phyloP scores from a whole-genome alignment of 306 rosid species.

The Glycyrrhiza uralensis region DNA sequence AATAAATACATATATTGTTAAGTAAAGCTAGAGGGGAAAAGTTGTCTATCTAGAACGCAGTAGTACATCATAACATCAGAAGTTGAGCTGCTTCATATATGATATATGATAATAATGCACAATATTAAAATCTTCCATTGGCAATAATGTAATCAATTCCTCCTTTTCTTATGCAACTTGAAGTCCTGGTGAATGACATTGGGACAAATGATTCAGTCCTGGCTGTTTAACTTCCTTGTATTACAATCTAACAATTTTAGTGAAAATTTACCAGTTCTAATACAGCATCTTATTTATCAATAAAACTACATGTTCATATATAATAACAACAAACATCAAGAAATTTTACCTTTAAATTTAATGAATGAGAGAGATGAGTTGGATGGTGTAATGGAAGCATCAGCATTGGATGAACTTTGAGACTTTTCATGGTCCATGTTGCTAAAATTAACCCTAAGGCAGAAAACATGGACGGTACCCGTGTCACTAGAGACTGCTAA shows the following conservation, averaged over 20 bases:
- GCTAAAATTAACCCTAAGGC: conserved; percentile 60
- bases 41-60: not conserved
- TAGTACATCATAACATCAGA: not conserved
- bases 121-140: not conserved
- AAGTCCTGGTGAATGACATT: not conserved
- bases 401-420: conserved; percentile 33
- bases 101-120: not conserved
- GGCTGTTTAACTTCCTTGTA: not conserved
- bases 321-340: not conserved
- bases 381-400: conserved; percentile 40
- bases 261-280: not conserved
- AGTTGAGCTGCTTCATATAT: not conserved
- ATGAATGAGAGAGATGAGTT: conserved; percentile 56
- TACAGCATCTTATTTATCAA: not conserved
- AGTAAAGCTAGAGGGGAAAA: not conserved
- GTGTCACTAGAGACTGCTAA: conserved; percentile 86
- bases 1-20: not conserved
- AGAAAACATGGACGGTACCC: conserved; percentile 86
- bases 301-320: not conserved
- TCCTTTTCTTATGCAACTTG: not conserved
- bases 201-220: not conserved
- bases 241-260: not conserved
- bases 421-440: conserved; percentile 38
- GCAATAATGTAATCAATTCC: not conserved
- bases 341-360: conserved; percentile 49